Conservation (phyloP, 768 basidiomycete species). For the Lanmaoa rubissima region DNA sequence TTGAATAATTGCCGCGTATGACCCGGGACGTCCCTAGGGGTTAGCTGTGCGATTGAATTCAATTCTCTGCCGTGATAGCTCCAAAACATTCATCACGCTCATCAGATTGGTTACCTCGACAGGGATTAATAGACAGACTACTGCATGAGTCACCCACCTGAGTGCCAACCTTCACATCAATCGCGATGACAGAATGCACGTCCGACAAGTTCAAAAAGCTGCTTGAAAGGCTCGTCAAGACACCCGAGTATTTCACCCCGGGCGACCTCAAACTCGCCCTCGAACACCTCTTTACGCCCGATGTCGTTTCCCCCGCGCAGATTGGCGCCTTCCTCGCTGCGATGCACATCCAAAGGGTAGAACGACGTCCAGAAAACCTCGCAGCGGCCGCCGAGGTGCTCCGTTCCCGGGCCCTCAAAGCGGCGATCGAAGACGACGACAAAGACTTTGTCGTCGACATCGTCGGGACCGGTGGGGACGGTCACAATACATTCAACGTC, state of each 20-base stretch:
- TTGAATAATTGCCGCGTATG: constrained; percentile 92
- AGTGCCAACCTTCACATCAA: neutral
- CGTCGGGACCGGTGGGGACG: constrained; percentile 69
- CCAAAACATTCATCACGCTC: neutral
- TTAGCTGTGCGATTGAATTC: no score
- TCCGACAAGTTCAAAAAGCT: constrained; percentile 71
- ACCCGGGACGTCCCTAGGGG: neutral
- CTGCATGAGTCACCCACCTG: neutral
- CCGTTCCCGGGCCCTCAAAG: constrained; percentile 62
- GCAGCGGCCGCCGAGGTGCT: constrained; percentile 78
- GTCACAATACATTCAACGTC: constrained; percentile 94
- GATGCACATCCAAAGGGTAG: constrained; percentile 75
- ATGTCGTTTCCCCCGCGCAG: constrained; percentile 64
- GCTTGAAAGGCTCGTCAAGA: constrained; percentile 73
- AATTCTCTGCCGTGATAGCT: neutral
- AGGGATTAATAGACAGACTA: no score
- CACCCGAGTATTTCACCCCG: constrained; percentile 78
- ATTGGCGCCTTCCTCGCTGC: constrained; percentile 90
- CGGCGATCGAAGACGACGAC: constrained; percentile 54
- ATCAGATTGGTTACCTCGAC: neutral
- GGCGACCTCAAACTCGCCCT: constrained; percentile 74
- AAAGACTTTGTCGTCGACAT: constrained; percentile 66
- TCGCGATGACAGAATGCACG: constrained; percentile 27
- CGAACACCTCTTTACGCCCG: constrained; percentile 68
- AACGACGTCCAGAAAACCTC: constrained; percentile 71